Percentiles rank a stretch among this genome's conserved stretches.
Conservation (phyloP, 768 basidiomycete species). For the Podaxis mareebaensis region DNA sequence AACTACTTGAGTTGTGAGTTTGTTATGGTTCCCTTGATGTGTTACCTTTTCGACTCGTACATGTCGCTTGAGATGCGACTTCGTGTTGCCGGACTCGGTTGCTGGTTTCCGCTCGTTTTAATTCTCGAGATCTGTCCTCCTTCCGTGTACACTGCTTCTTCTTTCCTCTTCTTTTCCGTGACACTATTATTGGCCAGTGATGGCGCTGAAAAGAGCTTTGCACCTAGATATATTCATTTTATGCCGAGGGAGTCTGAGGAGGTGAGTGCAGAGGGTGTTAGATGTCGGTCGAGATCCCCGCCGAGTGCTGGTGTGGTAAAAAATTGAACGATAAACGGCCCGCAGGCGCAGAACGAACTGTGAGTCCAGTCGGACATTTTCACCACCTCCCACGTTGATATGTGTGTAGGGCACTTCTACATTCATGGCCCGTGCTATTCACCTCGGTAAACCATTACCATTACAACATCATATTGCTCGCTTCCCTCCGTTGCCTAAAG, state of each 20-base stretch:
- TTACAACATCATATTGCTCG: too few relatives aligned
- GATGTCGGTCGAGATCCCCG: too few relatives aligned
- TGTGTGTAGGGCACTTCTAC: slow-evolving; percentile 7
- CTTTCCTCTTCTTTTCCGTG: not conserved
- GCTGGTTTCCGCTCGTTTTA: not conserved
- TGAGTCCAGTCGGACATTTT: not conserved
- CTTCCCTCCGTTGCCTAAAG: too few relatives aligned
- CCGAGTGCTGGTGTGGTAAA: not conserved
- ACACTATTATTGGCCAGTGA: not conserved
- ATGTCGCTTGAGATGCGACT: not conserved
- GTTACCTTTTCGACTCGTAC: not conserved
- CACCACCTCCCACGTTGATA: not conserved
- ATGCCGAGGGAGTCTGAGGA: too few relatives aligned
- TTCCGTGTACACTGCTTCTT: not conserved
- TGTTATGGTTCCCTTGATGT: not conserved
- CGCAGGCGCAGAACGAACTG: not conserved
- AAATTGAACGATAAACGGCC: not conserved
- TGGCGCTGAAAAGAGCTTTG: not conserved
- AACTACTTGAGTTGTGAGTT: not conserved
- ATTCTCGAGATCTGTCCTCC: not conserved
- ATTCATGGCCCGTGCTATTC: slow-evolving; percentile 17
- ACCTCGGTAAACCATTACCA: not conserved
- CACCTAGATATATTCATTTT: not conserved
- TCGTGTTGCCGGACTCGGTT: not conserved
- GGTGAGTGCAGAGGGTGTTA: too few relatives aligned